A percentile compares a stretch with the other conserved stretches of the same genome.
Conservation (phyloP, 2,329 filamentous ascomycete genomes). For the Colletotrichum zoysiae region DNA sequence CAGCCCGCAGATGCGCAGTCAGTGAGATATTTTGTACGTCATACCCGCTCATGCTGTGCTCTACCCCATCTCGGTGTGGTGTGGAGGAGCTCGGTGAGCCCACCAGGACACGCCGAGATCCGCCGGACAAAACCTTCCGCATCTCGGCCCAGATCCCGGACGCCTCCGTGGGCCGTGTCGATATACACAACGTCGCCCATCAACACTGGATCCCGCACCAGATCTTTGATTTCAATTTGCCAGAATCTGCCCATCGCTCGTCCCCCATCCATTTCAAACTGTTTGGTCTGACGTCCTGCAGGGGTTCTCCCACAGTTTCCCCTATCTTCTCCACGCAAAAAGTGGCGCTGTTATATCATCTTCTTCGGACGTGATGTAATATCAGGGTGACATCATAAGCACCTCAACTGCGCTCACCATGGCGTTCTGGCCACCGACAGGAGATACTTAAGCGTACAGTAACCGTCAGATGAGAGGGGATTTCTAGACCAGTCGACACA, state of each 20-base stretch:
- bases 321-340: slow-evolving; percentile 18
- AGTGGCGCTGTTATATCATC: slow-evolving; percentile 38
- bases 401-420: slow-evolving; percentile 3
- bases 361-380: slow-evolving; percentile 27
- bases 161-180: background rate
- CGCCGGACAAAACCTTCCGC: slow-evolving; percentile 15
- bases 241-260: background rate
- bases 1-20: slow-evolving; percentile 9
- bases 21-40: slow-evolving; percentile 22
- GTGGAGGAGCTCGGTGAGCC: background rate
- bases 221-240: slow-evolving; percentile 13
- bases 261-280: no score
- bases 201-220: slow-evolving; percentile 14
- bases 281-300: slow-evolving; percentile 8
- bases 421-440: background rate
- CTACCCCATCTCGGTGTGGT: slow-evolving; percentile 4
- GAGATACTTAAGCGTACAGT: slow-evolving; percentile 21
- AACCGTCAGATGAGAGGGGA: background rate
- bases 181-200: slow-evolving; percentile 7
- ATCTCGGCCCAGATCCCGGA: background rate
- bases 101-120: background rate
- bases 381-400: slow-evolving; percentile 5
- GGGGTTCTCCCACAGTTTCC: slow-evolving; percentile 9
- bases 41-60: slow-evolving; percentile 1
- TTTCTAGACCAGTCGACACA: background rate